phyloP scores from a whole-genome alignment of 371 early-diverging fungal genomes.

The Mortierella sp. region DNA sequence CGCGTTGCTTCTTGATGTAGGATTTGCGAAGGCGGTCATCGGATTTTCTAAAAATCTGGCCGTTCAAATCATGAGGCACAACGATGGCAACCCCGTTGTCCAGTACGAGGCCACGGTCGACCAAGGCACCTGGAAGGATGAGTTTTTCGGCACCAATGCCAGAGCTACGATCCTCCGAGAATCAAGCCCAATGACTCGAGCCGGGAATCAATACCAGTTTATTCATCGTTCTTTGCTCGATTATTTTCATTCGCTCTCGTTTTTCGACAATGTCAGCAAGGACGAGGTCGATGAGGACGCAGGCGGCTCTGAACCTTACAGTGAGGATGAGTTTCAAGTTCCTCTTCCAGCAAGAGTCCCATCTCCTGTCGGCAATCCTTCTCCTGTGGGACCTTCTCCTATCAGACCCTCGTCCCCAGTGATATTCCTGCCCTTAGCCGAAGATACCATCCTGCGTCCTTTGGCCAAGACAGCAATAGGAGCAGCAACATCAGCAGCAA shows the following conservation, averaged over 20 bases:
- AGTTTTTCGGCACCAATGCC: not conserved
- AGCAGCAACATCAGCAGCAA: no score
- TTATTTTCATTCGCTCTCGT: not conserved
- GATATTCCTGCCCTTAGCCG: no score
- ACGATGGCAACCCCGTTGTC: not conserved
- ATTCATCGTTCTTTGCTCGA: slow-evolving; percentile 5
- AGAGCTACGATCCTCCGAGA: not conserved
- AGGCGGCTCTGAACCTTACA: no score
- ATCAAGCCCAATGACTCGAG: not conserved
- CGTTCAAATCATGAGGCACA: not conserved
- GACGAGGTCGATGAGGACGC: not conserved
- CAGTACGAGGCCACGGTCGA: not conserved
- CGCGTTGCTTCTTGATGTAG: not conserved
- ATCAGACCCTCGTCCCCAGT: not conserved
- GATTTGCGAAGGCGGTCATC: not conserved
- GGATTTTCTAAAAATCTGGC: not conserved
- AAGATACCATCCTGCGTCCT: no score
- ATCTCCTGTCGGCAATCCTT: not conserved
- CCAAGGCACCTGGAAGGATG: not conserved
- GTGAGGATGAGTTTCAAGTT: no score
- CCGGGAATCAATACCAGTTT: slow-evolving; percentile 1
- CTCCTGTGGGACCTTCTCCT: not conserved
- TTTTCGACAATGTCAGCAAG: no score
- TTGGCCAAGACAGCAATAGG: no score
- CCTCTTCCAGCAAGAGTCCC: not conserved